Conservation (phyloP, 345 rosid genomes). For the Populus alba region DNA sequence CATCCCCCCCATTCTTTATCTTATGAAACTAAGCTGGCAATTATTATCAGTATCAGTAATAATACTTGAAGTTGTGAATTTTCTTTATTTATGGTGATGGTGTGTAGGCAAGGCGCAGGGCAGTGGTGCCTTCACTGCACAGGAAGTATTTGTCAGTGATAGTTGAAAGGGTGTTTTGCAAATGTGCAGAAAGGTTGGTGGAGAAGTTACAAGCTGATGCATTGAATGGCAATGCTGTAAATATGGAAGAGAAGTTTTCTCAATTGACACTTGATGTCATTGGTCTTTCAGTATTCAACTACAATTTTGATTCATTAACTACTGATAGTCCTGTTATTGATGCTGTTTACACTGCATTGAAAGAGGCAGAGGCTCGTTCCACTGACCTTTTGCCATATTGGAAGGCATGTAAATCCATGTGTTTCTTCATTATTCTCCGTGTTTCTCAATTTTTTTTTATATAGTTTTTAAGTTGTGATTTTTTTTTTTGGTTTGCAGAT, state of each 20-base stretch:
- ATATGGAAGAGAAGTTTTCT: slow-evolving; percentile 90
- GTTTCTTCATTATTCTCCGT: background rate
- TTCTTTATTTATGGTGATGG: background rate
- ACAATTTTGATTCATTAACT: slow-evolving; percentile 73
- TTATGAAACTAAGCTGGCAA: background rate
- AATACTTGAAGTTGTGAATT: no score
- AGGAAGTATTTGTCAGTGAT: slow-evolving; percentile 84
- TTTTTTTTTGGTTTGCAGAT: slow-evolving; percentile 34
- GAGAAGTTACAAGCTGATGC: slow-evolving; percentile 75
- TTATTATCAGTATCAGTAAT: background rate
- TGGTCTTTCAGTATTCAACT: slow-evolving; percentile 82
- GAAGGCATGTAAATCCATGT: slow-evolving; percentile 52
- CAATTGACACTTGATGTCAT: slow-evolving; percentile 91
- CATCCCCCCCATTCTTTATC: background rate
- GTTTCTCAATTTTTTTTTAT: background rate
- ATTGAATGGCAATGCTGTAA: slow-evolving; percentile 65
- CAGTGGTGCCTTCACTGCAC: slow-evolving; percentile 93
- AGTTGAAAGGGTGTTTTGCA: slow-evolving; percentile 84
- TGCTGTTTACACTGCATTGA: slow-evolving; percentile 84
- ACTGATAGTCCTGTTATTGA: slow-evolving; percentile 86
- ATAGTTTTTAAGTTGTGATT: slow-evolving; percentile 10
- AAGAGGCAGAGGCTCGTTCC: slow-evolving; percentile 93
- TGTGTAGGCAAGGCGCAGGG: slow-evolving; percentile 74
- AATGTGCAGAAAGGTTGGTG: slow-evolving; percentile 87
- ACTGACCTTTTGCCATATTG: slow-evolving; percentile 91